Evolutionary conservation across 2,329 filamentous ascomycete genomes (phyloP), one percentile per base, ranked within the genome.

Genomic region (Xylaria digitata): DNA sequence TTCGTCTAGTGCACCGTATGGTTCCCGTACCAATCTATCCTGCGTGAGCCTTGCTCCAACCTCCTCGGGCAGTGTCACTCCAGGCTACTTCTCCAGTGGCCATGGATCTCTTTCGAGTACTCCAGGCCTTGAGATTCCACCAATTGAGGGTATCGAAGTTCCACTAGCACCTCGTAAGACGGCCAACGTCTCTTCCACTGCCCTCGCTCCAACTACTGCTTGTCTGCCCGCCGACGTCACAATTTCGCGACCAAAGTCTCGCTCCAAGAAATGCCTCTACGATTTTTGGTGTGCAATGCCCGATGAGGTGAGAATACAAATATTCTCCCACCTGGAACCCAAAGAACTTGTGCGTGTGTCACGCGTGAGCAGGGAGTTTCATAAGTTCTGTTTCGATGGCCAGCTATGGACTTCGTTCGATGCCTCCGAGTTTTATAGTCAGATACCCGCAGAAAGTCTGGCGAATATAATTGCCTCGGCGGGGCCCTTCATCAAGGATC

Each of bases 361-460:
- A 0, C 83, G 88, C 19, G 91, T 96, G 21, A 95, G 89, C 76
- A 93, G 89, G 78, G 81, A 85, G 6, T 97, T 96, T 83, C 84
- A 97, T 78, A 85, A 86, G 54, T 89, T 92, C 80, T 97, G 95
- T 80, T 97, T 95, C 74, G 95, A 99, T 78, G 96, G 96, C 1
- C 96, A 99, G 80, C 82, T 98, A 17, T 99, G 96, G 96, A 90
- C 89, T 3, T 88, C 86, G 48, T 86, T 98, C 55, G 94, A 98
- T 77, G 89, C 92, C 1, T 90, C 93, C 7, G 89, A 92, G 56
- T 98, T 95, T 79, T 97, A 98, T 77, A 87, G 87, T 70, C 88
- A 94, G 59, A 98, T 98, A 70, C 91, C 95, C 0, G 92, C 92
- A 23, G 89, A 92, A 70, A 92, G 92, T 0, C 82, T 99, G 54